Percentiles rank a stretch among this genome's conserved stretches.
phyloP scores from a whole-genome alignment of 2,329 filamentous ascomycete genomes.

The Ascosphaera apis region DNA sequence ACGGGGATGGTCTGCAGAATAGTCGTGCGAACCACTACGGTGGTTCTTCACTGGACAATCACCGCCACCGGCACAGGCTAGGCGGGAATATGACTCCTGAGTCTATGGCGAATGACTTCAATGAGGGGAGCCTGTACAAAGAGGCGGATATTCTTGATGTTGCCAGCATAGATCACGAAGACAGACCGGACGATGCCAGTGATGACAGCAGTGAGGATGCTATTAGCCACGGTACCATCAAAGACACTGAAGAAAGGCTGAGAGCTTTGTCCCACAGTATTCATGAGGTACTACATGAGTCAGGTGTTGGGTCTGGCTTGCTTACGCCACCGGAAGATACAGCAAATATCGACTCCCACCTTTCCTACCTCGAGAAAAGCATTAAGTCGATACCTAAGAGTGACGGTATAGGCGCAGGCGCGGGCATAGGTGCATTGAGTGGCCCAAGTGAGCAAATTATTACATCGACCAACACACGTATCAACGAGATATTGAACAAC shows the following conservation, averaged over 20 bases:
- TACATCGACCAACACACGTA: conserved; percentile 31
- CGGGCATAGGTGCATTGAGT: conserved; percentile 2
- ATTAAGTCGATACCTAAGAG: conserved; percentile 30
- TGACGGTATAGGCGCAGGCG: conserved; percentile 7
- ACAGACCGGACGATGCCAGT: conserved; percentile 6
- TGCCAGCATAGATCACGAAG: conserved; percentile 11
- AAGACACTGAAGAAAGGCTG: conserved; percentile 36
- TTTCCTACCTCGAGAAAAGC: conserved; percentile 48
- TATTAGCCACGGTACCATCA: too few species aligned
- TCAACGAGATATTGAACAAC: conserved; percentile 34
- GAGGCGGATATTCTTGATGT: conserved; percentile 42
- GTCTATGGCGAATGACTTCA: conserved; percentile 36
- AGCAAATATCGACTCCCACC: conserved; percentile 27
- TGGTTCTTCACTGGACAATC: conserved; percentile 11
- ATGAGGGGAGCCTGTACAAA: conserved; percentile 52
- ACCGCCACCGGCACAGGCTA: too few species aligned
- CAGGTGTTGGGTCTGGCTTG: too few species aligned
- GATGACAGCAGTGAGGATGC: too few species aligned
- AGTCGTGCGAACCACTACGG: conserved; percentile 18
- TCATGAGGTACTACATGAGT: too few species aligned
- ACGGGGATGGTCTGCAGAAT: conserved; percentile 33
- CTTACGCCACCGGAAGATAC: background rate
- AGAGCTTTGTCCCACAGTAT: conserved; percentile 37
- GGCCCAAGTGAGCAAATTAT: conserved; percentile 32
- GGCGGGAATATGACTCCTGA: too few species aligned